These are phyloP conservation scores for Microcos paniculata DNA, from an alignment of 345 rosid genomes.

Conservation along the genomic window DNA sequence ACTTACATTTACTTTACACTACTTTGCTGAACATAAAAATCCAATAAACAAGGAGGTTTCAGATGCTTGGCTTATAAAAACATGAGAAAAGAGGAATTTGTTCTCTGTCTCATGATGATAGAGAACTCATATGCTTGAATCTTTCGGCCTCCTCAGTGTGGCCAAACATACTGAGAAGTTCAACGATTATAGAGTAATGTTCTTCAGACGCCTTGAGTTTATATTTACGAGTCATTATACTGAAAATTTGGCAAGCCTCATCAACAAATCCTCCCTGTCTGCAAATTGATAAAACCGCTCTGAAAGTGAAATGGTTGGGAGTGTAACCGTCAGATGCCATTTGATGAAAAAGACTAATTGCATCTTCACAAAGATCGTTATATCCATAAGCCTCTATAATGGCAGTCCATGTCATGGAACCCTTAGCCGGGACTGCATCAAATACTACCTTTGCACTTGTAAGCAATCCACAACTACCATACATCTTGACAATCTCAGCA, in stretches of 20 bases:
- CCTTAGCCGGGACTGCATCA: conserved; percentile 56
- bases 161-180: conserved; percentile 44
- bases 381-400: conserved; percentile 64
- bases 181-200: conserved; percentile 38
- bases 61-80: neutral
- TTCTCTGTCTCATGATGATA: conserved; percentile 8
- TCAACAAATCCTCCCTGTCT: conserved; percentile 67
- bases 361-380: conserved; percentile 43
- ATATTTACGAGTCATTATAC: conserved; percentile 46
- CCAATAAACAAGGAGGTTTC: neutral
- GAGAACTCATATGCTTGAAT: conserved; percentile 34
- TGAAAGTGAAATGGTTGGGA: conserved; percentile 69
- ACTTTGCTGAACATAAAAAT: neutral
- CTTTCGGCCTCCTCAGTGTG: conserved; percentile 45
- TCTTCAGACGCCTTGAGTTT: conserved; percentile 46
- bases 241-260: conserved; percentile 55
- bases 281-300: conserved; percentile 60
- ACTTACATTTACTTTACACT: neutral
- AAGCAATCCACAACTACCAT: conserved; percentile 58
- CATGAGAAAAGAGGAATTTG: neutral
- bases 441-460: conserved; percentile 50
- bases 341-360: conserved; percentile 50
- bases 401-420: conserved; percentile 80
- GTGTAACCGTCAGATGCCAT: conserved; percentile 60
- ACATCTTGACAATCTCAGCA: conserved; percentile 68